Conservation (phyloP, 1,284 basidiomycete species). For the Fomitopsis schrenkii region DNA sequence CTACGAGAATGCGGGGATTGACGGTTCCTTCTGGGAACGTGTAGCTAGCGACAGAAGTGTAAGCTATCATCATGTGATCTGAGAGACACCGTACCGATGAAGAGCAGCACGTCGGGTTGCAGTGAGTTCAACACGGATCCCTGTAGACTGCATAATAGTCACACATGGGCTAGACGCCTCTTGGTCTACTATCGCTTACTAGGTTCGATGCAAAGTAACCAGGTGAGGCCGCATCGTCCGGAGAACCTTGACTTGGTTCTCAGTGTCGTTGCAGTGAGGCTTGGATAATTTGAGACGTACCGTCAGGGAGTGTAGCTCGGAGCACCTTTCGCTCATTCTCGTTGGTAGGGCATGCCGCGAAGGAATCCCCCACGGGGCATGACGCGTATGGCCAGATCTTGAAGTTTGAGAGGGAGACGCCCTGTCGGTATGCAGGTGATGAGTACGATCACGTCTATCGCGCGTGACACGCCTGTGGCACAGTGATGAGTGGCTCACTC, state of each 20-base stretch:
- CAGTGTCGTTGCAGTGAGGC: too few relatives aligned
- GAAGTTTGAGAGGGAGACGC: conserved; percentile 55
- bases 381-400: conserved; percentile 51
- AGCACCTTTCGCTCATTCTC: conserved; percentile 40
- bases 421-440: conserved; percentile 25
- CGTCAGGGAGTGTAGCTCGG: conserved; percentile 41
- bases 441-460: not conserved
- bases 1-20: conserved; percentile 47
- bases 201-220: conserved; percentile 62
- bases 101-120: conserved; percentile 51
- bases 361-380: conserved; percentile 37
- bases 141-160: conserved; percentile 38
- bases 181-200: conserved; percentile 24
- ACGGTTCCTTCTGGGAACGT: conserved; percentile 27
- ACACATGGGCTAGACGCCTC: not conserved
- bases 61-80: not conserved
- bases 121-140: conserved; percentile 55
- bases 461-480: not conserved
- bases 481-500: conserved; percentile 30
- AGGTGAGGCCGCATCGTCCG: conserved; percentile 56
- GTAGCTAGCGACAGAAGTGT: conserved; percentile 13
- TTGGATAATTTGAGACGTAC: conserved; percentile 21
- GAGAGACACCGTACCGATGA: conserved; percentile 37
- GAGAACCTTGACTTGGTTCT: conserved; percentile 33
- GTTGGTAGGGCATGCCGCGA: conserved; percentile 46